phyloP scores from a whole-genome alignment of 306 rosid genomes.

The Citrullus colocynthis region DNA sequence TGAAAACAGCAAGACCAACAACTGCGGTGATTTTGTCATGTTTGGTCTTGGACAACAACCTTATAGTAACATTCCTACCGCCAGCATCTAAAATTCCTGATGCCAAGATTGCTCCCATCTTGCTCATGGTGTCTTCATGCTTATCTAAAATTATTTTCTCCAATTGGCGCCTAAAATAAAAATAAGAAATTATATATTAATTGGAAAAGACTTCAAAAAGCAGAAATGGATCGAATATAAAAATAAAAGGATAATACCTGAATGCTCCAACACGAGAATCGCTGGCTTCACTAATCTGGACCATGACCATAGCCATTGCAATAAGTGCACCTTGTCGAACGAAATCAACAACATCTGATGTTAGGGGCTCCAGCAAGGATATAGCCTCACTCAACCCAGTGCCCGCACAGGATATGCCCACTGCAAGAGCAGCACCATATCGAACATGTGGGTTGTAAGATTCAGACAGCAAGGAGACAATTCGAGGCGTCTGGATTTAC shows the following conservation, averaged over 20 bases:
- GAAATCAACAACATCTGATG: conserved; percentile 95
- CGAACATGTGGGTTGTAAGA: conserved; percentile 97
- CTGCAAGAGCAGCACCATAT: conserved; percentile 98
- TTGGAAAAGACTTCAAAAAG: neutral
- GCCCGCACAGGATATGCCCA: conserved; percentile 97
- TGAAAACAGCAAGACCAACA: conserved; percentile 98
- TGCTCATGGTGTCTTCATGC: conserved; percentile 99
- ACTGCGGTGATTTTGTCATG: conserved; percentile 95
- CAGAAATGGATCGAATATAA: neutral
- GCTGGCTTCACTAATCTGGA: conserved; percentile 90
- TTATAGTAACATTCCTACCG: conserved; percentile 92
- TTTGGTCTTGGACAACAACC: conserved; percentile 82
- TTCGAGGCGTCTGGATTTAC: conserved; percentile 75
- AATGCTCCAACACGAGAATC: conserved; percentile 94
- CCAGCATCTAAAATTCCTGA: conserved; percentile 99
- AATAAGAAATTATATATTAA: conserved; percentile 1
- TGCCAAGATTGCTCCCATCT: conserved; percentile 99
- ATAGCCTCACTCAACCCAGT: conserved; percentile 98
- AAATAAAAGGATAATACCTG: conserved; percentile 30
- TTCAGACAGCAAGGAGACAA: conserved; percentile 87
- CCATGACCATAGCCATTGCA: conserved; percentile 99
- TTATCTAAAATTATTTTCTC: conserved; percentile 94
- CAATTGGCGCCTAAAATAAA: conserved; percentile 61
- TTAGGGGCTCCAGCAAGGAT: conserved; percentile 89
- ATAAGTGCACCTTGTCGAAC: conserved; percentile 98